Conservation (phyloP, 768 basidiomycete genomes). For the Auricularia sp. region DNA sequence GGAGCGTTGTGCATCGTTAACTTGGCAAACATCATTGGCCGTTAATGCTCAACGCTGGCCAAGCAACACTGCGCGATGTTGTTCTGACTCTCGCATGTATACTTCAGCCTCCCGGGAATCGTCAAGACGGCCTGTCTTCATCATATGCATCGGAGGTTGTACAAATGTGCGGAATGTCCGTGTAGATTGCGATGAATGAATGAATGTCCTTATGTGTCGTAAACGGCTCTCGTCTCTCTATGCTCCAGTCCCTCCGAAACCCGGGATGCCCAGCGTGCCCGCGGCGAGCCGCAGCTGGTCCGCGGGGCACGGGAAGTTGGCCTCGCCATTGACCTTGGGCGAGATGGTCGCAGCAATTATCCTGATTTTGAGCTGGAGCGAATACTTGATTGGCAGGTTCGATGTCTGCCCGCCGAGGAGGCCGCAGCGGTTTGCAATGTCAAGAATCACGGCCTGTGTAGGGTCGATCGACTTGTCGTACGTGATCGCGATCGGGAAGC, state of each 20-base stretch:
- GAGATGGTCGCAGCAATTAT: conserved; percentile 3
- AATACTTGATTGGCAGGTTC: conserved; percentile 4
- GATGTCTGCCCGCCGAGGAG: not conserved
- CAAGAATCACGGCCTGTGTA: not conserved
- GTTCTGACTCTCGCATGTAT: too few species aligned
- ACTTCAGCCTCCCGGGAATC: too few species aligned
- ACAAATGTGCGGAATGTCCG: not conserved
- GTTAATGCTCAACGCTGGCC: too few species aligned
- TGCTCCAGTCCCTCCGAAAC: not conserved
- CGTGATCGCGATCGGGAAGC: conserved; percentile 4
- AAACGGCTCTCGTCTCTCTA: not conserved
- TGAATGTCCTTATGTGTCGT: not conserved
- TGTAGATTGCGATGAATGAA: not conserved
- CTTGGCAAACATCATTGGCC: too few species aligned
- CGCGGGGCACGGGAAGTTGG: conserved; percentile 5
- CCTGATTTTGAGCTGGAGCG: conserved; percentile 5
- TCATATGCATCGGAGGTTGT: not conserved
- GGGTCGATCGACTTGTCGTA: conserved; percentile 3
- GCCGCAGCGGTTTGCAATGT: not conserved
- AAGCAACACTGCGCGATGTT: too few species aligned
- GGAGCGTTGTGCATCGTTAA: too few species aligned
- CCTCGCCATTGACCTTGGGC: not conserved
- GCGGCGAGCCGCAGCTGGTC: not conserved
- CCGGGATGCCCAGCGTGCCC: not conserved
- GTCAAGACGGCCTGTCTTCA: too few species aligned